Conservation (phyloP, 805 yeast species). For the Candida germanica region DNA sequence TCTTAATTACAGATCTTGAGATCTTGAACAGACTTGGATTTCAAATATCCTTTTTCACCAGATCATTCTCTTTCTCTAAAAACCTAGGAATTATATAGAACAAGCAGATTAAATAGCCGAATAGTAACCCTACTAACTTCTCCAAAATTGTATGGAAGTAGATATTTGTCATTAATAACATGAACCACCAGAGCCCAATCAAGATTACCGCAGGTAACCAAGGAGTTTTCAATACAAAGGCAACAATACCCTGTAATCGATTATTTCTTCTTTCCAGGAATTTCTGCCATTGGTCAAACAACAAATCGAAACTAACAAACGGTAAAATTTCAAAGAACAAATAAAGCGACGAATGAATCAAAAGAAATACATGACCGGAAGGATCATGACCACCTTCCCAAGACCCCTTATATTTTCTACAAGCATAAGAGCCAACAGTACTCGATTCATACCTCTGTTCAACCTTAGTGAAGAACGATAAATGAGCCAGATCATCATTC, state of each 20-base stretch:
- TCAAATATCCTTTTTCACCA: too few relatives aligned
- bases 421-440: constrained; percentile 28
- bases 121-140: constrained; percentile 65
- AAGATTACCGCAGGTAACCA: constrained; percentile 23
- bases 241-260: not conserved
- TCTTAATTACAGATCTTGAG: too few relatives aligned
- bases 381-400: constrained; percentile 96
- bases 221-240: constrained; percentile 21
- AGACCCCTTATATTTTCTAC: constrained; percentile 47
- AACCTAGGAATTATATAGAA: constrained; percentile 4
- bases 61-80: not conserved
- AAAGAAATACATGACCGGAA: constrained; percentile 84
- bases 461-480: constrained; percentile 13
- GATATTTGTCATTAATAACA: constrained; percentile 78
- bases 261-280: too few relatives aligned
- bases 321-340: constrained; percentile 61
- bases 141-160: constrained; percentile 82
- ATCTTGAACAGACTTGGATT: too few relatives aligned
- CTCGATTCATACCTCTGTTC: constrained; percentile 10
- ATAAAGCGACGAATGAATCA: constrained; percentile 63
- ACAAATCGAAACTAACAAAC: constrained; percentile 22
- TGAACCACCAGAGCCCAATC: constrained; percentile 70
- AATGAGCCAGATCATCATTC: not conserved
- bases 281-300: constrained; percentile 1
- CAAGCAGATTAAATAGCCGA: constrained; percentile 42